Evolutionary conservation across 2,329 filamentous ascomycete species (phyloP), one percentile per base, ranked within the genome.

Genomic region (Ophiocordyceps robertsii): DNA sequence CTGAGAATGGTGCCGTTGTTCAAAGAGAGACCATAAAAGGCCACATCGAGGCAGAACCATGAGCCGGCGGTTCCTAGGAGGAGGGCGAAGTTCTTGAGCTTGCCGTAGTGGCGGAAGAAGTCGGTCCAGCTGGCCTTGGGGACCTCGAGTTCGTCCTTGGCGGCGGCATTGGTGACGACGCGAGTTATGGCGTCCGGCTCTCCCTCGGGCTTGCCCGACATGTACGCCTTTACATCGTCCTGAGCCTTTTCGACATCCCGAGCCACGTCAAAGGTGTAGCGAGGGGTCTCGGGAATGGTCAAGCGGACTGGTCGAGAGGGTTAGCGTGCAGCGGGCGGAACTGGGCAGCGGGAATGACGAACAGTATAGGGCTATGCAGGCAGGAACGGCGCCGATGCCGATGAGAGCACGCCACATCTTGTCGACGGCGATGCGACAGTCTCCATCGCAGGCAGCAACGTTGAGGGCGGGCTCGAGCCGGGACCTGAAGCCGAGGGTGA

Each of bases 351-450:
- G 8, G 11, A 16, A 8, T 3, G 14, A 50, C 61, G 52, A 51
- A 61, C 59, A 92, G 68, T 92, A 92, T 16, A 93, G 75, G 17
- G 86, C 85, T 48, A 89, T 78, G 57, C 79, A 84, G 37, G 82
- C 85, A 2, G 85, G 85, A 9, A 92, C 75, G 37, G 82, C 84
- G 50, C 85, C 85, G 54, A 89, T 84, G 12, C 84, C 85, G 55
- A 92, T 84, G 39, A 92, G 71, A 13, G 79, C 71, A 51, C 85
- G 75, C 85, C 85, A 92, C 82, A 89, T 89, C 70, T 87, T 88
- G 66, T 92, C 85, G 6, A 89, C 82, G 11, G 59, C 56, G 16
- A 64, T 43, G 36, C 56, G 60, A 47, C 61, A 64, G 17, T 48
- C 50, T 36, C 59, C 61, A 16, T 44, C 50, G 59, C 86, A 92